Percentiles rank a stretch among this genome's conserved stretches.
phyloP scores from a whole-genome alignment of 2,329 filamentous ascomycete genomes.

The Atkinsonella hypoxylon region DNA sequence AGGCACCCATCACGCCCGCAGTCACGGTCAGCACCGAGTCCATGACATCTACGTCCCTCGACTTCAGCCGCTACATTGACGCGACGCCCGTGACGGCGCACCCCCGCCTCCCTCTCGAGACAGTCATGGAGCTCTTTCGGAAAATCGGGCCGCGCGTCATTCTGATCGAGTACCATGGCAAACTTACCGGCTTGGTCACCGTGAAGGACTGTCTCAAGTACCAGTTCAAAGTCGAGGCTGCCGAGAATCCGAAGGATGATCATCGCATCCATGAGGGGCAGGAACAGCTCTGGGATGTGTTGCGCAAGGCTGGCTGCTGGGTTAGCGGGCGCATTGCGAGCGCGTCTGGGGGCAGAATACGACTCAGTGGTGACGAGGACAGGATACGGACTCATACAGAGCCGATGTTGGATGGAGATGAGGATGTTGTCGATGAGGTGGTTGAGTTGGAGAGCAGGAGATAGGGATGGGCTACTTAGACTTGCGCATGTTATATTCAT shows the following conservation, averaged over 20 bases:
- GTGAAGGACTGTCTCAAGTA: conserved; percentile 97
- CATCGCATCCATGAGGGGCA: conserved; percentile 43
- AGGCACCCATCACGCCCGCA: conserved; percentile 28
- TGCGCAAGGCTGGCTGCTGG: conserved; percentile 45
- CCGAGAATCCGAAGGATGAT: conserved; percentile 58
- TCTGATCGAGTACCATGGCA: conserved; percentile 79
- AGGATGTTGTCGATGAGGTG: conserved; percentile 27
- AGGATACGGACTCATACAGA: conserved; percentile 32
- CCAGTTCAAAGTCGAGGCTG: conserved; percentile 89
- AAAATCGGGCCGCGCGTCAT: conserved; percentile 95
- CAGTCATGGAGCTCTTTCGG: conserved; percentile 96
- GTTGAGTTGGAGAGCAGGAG: conserved; percentile 31
- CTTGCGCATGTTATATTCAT: neutral
- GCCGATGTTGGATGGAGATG: conserved; percentile 29
- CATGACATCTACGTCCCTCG: conserved; percentile 46
- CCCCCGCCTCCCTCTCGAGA: conserved; percentile 82
- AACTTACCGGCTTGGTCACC: conserved; percentile 74
- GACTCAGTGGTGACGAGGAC: conserved; percentile 31
- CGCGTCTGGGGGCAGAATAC: conserved; percentile 45
- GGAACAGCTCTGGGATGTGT: conserved; percentile 51
- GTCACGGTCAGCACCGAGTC: conserved; percentile 47
- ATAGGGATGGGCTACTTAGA: conserved; percentile 1
- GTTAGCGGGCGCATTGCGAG: conserved; percentile 41
- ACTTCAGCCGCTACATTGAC: conserved; percentile 83
- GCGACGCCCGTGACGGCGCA: conserved; percentile 83